These are phyloP conservation scores for Hevea brasiliensis DNA, from an alignment of 345 rosid species.

Conservation along the genomic window DNA sequence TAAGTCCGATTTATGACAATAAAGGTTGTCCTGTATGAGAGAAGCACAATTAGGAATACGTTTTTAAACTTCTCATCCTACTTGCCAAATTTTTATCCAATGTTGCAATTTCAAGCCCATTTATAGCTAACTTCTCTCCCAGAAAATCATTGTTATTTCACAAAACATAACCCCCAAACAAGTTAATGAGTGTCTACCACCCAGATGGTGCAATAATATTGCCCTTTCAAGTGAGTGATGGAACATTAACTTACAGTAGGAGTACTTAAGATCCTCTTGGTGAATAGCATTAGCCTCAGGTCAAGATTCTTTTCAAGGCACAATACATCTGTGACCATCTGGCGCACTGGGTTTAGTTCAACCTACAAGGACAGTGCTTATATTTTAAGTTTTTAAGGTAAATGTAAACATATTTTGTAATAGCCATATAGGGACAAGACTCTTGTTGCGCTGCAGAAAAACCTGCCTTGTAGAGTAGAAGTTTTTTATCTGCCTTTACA, in stretches of 20 bases:
- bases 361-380: slow-evolving; percentile 34
- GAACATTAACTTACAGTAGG: slow-evolving; percentile 42
- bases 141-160: background rate
- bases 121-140: background rate
- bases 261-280: slow-evolving; percentile 42
- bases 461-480: slow-evolving; percentile 58
- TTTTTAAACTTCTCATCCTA: background rate
- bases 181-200: background rate
- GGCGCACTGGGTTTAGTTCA: slow-evolving; percentile 45
- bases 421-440: background rate
- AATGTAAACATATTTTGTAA: background rate
- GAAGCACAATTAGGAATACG: background rate
- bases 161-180: background rate
- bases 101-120: background rate
- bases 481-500: slow-evolving; percentile 42
- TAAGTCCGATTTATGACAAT: background rate
- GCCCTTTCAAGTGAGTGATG: background rate
- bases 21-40: background rate
- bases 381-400: background rate
- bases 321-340: slow-evolving; percentile 56
- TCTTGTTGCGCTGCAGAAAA: background rate
- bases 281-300: slow-evolving; percentile 56
- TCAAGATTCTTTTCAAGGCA: slow-evolving; percentile 64
- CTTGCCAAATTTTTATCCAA: background rate
- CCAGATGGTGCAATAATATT: background rate